A percentile compares a stretch with the other conserved stretches of the same genome.
phyloP scores from a whole-genome alignment of 768 basidiomycete species.

The Pholiota microspora region DNA sequence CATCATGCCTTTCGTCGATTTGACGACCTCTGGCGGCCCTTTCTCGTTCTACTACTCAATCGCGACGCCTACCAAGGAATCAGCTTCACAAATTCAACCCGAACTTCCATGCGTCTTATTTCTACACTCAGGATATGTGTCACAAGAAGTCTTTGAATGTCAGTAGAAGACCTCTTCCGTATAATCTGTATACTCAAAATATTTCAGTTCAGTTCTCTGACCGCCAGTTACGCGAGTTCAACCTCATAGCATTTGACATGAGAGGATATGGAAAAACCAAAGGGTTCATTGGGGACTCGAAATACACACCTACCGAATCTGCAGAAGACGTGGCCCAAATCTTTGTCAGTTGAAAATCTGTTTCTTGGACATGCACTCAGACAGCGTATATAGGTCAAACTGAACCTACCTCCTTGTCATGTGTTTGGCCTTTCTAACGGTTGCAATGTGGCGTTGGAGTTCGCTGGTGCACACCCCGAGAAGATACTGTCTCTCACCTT shows the following conservation, averaged over 20 bases:
- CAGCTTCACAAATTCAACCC: constrained; percentile 27
- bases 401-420: constrained; percentile 32
- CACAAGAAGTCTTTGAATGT: constrained; percentile 34
- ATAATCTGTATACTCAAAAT: neutral
- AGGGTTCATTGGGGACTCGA: constrained; percentile 21
- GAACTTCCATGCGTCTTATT: constrained; percentile 36
- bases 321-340: constrained; percentile 30
- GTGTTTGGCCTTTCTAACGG: constrained; percentile 36
- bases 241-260: constrained; percentile 33
- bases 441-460: constrained; percentile 28
- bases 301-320: constrained; percentile 28
- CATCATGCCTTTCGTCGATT: constrained; percentile 29
- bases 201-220: constrained; percentile 33
- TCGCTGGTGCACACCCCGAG: constrained; percentile 29
- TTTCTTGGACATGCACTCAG: neutral
- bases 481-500: constrained; percentile 30
- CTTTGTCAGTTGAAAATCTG: constrained; percentile 22
- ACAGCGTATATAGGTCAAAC: constrained; percentile 24
- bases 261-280: constrained; percentile 31
- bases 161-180: constrained; percentile 7
- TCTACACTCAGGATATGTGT: constrained; percentile 33
- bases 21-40: constrained; percentile 26
- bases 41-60: constrained; percentile 33
- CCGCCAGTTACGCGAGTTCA: constrained; percentile 32
- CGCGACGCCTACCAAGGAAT: constrained; percentile 30